Percentiles rank a stretch among this genome's conserved stretches.
Evolutionary conservation across 768 basidiomycete genomes (phyloP).

Genomic region (Collybia nuda): DNA sequence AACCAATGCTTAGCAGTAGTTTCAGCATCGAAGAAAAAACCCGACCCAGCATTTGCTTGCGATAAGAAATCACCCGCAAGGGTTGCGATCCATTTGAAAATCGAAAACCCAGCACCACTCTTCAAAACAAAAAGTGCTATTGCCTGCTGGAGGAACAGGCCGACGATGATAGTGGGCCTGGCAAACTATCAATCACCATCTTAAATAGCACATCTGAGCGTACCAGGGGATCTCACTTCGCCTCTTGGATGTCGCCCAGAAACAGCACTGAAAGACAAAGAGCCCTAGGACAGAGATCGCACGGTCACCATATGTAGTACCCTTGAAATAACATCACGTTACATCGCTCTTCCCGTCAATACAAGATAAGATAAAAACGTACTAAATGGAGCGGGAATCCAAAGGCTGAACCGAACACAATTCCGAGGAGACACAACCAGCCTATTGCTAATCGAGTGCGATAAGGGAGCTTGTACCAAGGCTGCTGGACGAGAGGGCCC

Average conservation of each 20-base stretch:
- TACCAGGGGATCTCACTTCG: slow-evolving; percentile 73
- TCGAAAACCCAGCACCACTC: slow-evolving; percentile 73
- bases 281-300: slow-evolving; percentile 82
- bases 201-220: slow-evolving; percentile 14
- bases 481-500: slow-evolving; percentile 61
- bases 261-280: slow-evolving; percentile 73
- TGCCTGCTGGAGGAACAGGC: slow-evolving; percentile 80
- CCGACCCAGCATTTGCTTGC: slow-evolving; percentile 67
- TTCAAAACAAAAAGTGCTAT: slow-evolving; percentile 91
- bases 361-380: slow-evolving; percentile 17
- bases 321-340: slow-evolving; percentile 17
- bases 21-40: slow-evolving; percentile 79
- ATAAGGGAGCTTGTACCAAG: slow-evolving; percentile 62
- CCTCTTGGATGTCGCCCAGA: slow-evolving; percentile 66
- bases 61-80: slow-evolving; percentile 80
- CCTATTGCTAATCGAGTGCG: slow-evolving; percentile 59
- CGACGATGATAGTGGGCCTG: slow-evolving; percentile 87
- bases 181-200: background rate
- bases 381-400: slow-evolving; percentile 68
- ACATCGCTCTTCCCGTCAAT: slow-evolving; percentile 10
- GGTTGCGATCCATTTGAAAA: slow-evolving; percentile 83
- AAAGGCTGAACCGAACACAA: slow-evolving; percentile 86
- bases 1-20: slow-evolving; percentile 75
- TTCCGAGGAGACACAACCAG: slow-evolving; percentile 73
- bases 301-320: slow-evolving; percentile 71